Conservation (phyloP, 1,284 basidiomycete genomes). For the Trichosporon inkin region DNA sequence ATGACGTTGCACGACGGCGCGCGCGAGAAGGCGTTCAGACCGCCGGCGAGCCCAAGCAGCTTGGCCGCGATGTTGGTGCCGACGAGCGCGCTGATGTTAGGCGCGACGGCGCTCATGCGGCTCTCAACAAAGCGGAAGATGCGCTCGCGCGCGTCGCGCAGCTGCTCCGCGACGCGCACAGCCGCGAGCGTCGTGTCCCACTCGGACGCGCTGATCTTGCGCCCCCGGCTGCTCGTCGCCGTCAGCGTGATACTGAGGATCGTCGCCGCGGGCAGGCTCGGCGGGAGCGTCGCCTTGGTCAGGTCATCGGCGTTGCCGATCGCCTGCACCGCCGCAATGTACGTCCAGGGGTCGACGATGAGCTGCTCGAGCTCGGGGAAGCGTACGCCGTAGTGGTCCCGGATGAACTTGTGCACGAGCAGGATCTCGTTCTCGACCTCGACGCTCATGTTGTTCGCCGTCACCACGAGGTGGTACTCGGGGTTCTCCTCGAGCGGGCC, state of each 20-base stretch:
- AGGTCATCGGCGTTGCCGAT: conserved; percentile 83
- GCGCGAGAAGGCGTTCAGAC: conserved; percentile 81
- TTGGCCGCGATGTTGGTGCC: conserved; percentile 98
- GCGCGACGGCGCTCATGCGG: conserved; percentile 94
- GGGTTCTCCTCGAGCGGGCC: conserved; percentile 81
- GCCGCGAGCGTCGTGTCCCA: conserved; percentile 85
- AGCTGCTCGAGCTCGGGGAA: conserved; percentile 97
- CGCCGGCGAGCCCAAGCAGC: conserved; percentile 93
- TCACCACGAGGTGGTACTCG: conserved; percentile 94
- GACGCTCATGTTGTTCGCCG: conserved; percentile 95
- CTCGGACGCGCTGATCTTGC: conserved; percentile 63
- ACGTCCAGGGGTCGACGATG: conserved; percentile 85
- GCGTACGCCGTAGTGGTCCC: conserved; percentile 92
- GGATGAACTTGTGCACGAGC: conserved; percentile 98
- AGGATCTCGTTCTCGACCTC: conserved; percentile 98
- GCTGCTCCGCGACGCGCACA: conserved; percentile 75
- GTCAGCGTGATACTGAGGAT: conserved; percentile 96
- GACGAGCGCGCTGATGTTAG: conserved; percentile 95
- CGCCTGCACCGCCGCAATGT: conserved; percentile 82
- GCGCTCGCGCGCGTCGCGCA: conserved; percentile 86
- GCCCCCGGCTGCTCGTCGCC: conserved; percentile 78
- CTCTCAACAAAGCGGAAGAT: conserved; percentile 99
- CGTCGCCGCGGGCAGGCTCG: conserved; percentile 81
- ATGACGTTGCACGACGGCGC: conserved; percentile 96
- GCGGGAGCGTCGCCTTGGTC: conserved; percentile 72